Base-by-base conservation (phyloP, 2,329 filamentous ascomycete species). In the Blastomyces silverae region DNA sequence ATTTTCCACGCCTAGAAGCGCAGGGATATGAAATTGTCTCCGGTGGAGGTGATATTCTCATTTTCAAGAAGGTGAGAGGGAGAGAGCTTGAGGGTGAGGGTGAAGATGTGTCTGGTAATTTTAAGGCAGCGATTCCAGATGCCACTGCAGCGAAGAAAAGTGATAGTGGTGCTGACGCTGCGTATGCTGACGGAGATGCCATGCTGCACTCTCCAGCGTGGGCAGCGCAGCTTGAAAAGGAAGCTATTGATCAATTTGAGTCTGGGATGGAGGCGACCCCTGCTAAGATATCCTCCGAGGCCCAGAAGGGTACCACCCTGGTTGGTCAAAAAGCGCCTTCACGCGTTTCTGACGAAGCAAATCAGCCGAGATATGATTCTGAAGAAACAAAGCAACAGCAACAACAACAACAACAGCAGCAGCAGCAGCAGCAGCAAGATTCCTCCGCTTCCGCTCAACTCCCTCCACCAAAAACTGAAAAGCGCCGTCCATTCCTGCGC, bases 21-120 rank as follows among this genome's bases (percentile, higher is more conserved):
- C 73, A 77, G 48, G 79, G 78, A 3, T 80, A 78, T 62, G 76
- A 78, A 20, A 75, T 81, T 48, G 74, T 76, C 13, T 77, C 75
- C 5, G 79, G 78, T 1, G 74, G 74, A 17, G 74, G 74, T 11
- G 73, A 80, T 65, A 73, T 79, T n/a, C 71, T 79, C 48, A 72
- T 79, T 8, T 79, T 79, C 64, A 72, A 67, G 57, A 75, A 72
- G n/a, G 50, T 64, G 2, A 57, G 57, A 28, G 22, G 22, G 22
- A 28, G 48, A 22, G 11, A 52, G 15, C 15, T 44, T 13, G 39
- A 15, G 39, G 55, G 64, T 44, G 39, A 25, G 17, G 53, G 60
- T 22, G n/a, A 13, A 22, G 44, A 61, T 57, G 8, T 60, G 64
- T 6, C 22, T 50, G 8, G 28, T 37, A 22, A 13, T 44, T 17